These are phyloP conservation scores for Solanum chilense DNA, from an alignment of 257 asterid species.

Conservation along the genomic window DNA sequence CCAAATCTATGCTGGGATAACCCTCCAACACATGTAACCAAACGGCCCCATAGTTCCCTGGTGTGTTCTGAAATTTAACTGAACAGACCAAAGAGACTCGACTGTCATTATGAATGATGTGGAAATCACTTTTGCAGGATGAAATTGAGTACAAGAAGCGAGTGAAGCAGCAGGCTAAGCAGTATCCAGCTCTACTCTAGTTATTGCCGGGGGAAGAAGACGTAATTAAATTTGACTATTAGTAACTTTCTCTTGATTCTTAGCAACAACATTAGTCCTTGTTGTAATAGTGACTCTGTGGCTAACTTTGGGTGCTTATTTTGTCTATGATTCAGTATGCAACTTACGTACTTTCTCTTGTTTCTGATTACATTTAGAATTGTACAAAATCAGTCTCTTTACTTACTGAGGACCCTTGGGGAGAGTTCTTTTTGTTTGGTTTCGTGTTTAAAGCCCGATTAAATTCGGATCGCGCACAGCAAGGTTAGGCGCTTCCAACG, in stretches of 20 bases:
- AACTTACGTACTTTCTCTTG: neutral
- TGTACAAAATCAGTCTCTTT: neutral
- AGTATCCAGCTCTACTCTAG: slow-evolving; percentile 14
- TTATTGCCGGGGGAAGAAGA: neutral
- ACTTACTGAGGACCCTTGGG: neutral
- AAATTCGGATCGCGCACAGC: neutral
- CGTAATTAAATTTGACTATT: neutral
- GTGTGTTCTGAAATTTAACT: neutral
- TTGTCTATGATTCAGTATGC: neutral
- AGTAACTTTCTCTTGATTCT: neutral
- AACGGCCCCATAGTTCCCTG: neutral
- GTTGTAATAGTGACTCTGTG: neutral
- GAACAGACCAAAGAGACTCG: neutral
- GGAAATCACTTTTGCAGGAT: slow-evolving; percentile 16
- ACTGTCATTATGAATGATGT: neutral
- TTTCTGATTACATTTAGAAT: neutral
- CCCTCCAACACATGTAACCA: neutral
- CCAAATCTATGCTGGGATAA: neutral
- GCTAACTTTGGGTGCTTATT: neutral
- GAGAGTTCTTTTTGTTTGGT: neutral
- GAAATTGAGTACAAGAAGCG: slow-evolving; percentile 20
- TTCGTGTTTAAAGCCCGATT: no score
- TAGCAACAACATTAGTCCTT: neutral
- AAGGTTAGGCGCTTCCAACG: rapidly evolving
- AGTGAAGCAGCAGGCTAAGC: slow-evolving; percentile 34